Conservation (phyloP, 192 early-diverging fungal species). For the Obelidium mucronatum region DNA sequence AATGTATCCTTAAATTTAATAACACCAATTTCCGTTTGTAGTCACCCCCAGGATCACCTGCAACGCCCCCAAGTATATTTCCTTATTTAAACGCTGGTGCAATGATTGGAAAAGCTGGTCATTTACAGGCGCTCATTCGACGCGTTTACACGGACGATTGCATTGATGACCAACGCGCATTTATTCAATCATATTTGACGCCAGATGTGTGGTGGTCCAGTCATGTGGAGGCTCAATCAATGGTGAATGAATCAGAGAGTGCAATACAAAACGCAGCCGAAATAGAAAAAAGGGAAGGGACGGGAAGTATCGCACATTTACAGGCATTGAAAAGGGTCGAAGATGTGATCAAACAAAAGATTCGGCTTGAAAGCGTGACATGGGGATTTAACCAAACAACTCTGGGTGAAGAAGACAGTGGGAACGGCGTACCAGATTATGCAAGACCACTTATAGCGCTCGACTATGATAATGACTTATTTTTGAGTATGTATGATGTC, state of each 20-base stretch:
- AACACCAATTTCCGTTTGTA: too few relatives aligned
- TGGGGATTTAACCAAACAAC: not conserved
- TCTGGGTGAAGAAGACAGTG: not conserved
- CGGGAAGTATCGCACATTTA: not conserved
- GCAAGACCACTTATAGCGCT: conserved; percentile 23
- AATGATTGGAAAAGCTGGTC: conserved; percentile 34
- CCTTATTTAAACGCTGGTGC: conserved; percentile 39
- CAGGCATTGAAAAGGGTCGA: not conserved
- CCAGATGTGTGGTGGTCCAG: conserved; percentile 23
- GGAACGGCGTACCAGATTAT: not conserved
- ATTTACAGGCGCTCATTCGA: conserved; percentile 20
- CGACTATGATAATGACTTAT: conserved; percentile 44
- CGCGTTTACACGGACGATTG: conserved; percentile 40
- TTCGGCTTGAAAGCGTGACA: not conserved
- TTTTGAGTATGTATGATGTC: conserved; percentile 24
- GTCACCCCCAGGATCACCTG: not conserved
- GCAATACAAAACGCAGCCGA: not conserved
- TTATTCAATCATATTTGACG: conserved; percentile 19
- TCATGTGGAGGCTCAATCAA: not conserved
- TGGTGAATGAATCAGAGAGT: not conserved
- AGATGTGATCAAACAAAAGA: not conserved
- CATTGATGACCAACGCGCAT: conserved; percentile 39
- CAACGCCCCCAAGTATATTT: conserved; percentile 3
- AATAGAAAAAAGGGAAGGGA: not conserved
- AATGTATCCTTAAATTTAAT: too few relatives aligned